These are phyloP conservation scores for Cercospora berteroae DNA, from an alignment of 2,329 filamentous ascomycete species.

Conservation along the genomic window DNA sequence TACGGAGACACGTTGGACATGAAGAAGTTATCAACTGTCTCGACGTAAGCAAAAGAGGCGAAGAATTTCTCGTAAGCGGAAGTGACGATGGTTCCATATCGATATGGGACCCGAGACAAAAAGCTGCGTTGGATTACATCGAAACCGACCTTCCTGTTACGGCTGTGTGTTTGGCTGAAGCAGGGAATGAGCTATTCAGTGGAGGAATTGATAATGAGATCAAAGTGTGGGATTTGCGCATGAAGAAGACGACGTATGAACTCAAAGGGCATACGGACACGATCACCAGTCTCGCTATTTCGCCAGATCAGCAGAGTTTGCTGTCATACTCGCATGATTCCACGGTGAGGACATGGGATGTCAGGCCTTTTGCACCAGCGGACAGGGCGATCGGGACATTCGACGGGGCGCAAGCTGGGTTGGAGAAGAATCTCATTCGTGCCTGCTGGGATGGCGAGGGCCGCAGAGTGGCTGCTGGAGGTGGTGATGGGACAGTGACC, in stretches of 20 bases:
- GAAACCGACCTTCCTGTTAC: constrained; percentile 91
- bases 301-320: constrained; percentile 85
- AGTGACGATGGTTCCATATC: constrained; percentile 93
- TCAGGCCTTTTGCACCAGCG: constrained; percentile 86
- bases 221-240: constrained; percentile 93
- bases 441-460: constrained; percentile 88
- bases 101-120: constrained; percentile 92
- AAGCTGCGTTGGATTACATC: constrained; percentile 82
- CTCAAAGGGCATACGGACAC: constrained; percentile 90
- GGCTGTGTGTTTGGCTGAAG: constrained; percentile 84
- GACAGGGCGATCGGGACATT: constrained; percentile 84
- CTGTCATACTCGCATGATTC: constrained; percentile 92
- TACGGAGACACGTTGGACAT: constrained; percentile 88
- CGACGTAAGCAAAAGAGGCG: constrained; percentile 83
- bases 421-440: constrained; percentile 88
- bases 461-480: constrained; percentile 82
- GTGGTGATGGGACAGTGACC: constrained; percentile 84
- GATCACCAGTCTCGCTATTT: constrained; percentile 84
- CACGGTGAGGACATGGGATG: constrained; percentile 92
- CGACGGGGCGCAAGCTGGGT: constrained; percentile 81
- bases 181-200: constrained; percentile 91
- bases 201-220: constrained; percentile 97
- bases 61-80: constrained; percentile 85
- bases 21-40: constrained; percentile 94
- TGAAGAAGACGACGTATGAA: constrained; percentile 82